A percentile compares a stretch with the other conserved stretches of the same genome.
phyloP scores from a whole-genome alignment of 495 filamentous ascomycete species.

The Choiromyces venosus region DNA sequence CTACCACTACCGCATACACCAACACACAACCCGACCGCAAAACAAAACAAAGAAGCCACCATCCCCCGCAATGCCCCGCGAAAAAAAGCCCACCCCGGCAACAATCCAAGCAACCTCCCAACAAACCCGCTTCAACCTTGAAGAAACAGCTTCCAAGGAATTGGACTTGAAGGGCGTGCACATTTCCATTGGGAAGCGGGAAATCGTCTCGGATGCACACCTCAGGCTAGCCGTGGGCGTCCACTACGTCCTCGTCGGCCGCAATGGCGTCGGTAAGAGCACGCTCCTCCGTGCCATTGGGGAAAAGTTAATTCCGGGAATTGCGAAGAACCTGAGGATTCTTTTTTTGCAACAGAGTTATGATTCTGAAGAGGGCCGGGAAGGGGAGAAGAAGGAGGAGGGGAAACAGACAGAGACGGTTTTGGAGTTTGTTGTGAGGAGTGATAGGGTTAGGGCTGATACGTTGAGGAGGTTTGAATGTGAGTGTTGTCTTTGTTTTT shows the following conservation, averaged over 20 bases:
- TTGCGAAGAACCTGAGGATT: conserved; percentile 62
- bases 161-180: conserved; percentile 40
- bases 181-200: conserved; percentile 53
- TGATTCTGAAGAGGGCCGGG: conserved; percentile 22
- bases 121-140: conserved; percentile 56
- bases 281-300: conserved; percentile 70
- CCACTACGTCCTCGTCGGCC: conserved; percentile 67
- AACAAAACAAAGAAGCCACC: background rate
- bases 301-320: conserved; percentile 71
- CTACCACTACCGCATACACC: background rate
- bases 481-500: too few relatives aligned
- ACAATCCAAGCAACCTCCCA: conserved; percentile 54
- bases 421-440: conserved; percentile 62
- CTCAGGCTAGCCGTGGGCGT: conserved; percentile 63
- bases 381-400: conserved; percentile 10
- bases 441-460: conserved; percentile 57
- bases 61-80: conserved; percentile 18
- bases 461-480: conserved; percentile 54
- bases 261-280: conserved; percentile 76
- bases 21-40: background rate
- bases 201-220: conserved; percentile 63
- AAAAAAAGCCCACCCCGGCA: conserved; percentile 40
- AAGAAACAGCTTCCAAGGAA: conserved; percentile 52
- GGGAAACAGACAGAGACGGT: conserved; percentile 47
- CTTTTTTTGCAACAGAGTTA: conserved; percentile 67